Conservation (phyloP, 352 stramenopile genomes). For the Pythium sukuiense region DNA sequence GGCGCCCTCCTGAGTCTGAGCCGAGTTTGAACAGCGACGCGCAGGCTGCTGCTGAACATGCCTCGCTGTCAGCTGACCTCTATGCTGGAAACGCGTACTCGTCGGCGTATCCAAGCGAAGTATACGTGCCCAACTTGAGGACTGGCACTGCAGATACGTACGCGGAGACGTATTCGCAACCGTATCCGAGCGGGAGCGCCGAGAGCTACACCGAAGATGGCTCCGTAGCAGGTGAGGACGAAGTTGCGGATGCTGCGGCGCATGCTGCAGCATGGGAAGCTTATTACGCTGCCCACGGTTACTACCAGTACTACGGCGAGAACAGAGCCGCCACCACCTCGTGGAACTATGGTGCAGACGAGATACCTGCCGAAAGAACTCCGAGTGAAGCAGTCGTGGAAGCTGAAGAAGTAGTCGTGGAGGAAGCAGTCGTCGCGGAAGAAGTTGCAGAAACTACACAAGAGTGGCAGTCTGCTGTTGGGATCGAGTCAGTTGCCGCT, state of each 20-base stretch:
- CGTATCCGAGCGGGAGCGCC: not conserved
- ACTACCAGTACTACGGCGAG: constrained; percentile 11
- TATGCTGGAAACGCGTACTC: not conserved
- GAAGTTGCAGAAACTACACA: not conserved
- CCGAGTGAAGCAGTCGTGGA: constrained; percentile 33
- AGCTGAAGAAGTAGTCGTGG: constrained; percentile 42
- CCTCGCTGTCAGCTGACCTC: not conserved
- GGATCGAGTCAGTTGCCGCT: not conserved
- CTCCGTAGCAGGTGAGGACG: not conserved
- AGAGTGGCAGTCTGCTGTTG: not conserved
- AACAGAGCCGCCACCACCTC: not conserved
- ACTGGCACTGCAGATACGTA: not conserved
- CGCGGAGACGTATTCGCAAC: not conserved
- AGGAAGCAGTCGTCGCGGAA: constrained; percentile 29
- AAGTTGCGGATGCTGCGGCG: not conserved
- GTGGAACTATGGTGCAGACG: not conserved
- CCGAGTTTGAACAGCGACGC: not conserved
- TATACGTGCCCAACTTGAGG: not conserved
- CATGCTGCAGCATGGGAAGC: constrained; percentile 27
- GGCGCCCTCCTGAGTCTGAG: not conserved
- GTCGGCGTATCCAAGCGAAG: not conserved
- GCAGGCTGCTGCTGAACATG: not conserved
- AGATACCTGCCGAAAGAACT: not conserved
- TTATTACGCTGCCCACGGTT: constrained; percentile 25
- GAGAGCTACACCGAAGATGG: not conserved